Conservation (phyloP, 352 stramenopile genomes). For the Thraustochytrium striatum region DNA sequence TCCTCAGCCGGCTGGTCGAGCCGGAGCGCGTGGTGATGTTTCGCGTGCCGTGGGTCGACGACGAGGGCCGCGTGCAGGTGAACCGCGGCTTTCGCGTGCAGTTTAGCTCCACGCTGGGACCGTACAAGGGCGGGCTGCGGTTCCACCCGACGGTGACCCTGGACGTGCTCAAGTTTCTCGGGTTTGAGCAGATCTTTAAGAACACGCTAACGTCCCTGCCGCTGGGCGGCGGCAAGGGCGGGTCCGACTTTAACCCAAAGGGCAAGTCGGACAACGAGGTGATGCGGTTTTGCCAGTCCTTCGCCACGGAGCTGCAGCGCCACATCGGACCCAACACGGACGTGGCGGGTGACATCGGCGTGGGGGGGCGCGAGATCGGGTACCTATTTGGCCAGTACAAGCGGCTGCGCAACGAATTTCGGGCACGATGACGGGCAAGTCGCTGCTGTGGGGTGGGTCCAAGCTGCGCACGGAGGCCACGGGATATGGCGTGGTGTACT, state of each 20-base stretch:
- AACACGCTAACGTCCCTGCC: slow-evolving; percentile 64
- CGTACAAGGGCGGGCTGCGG: slow-evolving; percentile 87
- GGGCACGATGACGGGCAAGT: slow-evolving; percentile 82
- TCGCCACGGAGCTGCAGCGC: slow-evolving; percentile 88
- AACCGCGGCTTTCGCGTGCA: slow-evolving; percentile 89
- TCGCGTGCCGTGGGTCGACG: slow-evolving; percentile 87
- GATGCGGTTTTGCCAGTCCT: slow-evolving; percentile 90
- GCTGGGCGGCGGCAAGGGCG: slow-evolving; percentile 69
- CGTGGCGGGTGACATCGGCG: slow-evolving; percentile 87
- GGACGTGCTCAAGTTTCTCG: slow-evolving; percentile 66
- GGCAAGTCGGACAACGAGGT: slow-evolving; percentile 89
- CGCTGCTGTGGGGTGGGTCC: slow-evolving; percentile 66
- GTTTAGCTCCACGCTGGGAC: slow-evolving; percentile 73
- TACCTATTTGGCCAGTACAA: slow-evolving; percentile 96
- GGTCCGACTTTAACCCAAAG: slow-evolving; percentile 89
- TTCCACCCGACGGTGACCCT: slow-evolving; percentile 79
- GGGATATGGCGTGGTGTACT: slow-evolving; percentile 84
- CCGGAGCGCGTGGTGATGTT: slow-evolving; percentile 68
- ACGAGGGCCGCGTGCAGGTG: slow-evolving; percentile 77
- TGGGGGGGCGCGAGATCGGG: slow-evolving; percentile 85
- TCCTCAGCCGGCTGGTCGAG: slow-evolving; percentile 60
- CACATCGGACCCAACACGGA: slow-evolving; percentile 89
- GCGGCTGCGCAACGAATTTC: slow-evolving; percentile 64
- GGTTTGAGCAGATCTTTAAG: slow-evolving; percentile 68
- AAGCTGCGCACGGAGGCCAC: slow-evolving; percentile 82